Base-by-base conservation (phyloP, 2,329 filamentous ascomycete species). In the Pseudocercospora cruenta region DNA sequence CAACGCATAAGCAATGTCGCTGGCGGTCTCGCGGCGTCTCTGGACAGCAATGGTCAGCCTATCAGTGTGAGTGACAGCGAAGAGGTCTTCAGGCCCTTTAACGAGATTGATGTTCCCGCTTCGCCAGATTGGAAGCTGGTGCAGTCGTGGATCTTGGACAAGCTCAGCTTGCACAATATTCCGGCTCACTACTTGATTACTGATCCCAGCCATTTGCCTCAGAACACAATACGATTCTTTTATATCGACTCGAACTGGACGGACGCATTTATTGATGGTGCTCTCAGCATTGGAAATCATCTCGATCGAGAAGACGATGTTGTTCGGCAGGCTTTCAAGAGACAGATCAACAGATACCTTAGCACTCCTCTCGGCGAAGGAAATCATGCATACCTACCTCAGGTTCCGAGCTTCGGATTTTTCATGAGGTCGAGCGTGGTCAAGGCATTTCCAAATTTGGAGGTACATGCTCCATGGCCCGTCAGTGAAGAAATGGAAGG, bases 201-300 rank as follows among this genome's bases (percentile, higher is more conserved):
- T 1, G 63, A 68, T 28, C 54, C 60, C 14, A 14, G n/a, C 2
- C 19, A 47, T 31, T 21, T 68, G 24, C 66, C 55, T 1, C 63
- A 54, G 3, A 64, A 68, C 6, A 22, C 60, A 6, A 47, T 67
- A 10, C 49, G 65, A n/a, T 59, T 62, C 58, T 67, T 67, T n/a
- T 49, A 66, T 57, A 63, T 66, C 28, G 66, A 68, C 49, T 28
- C 22, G 3, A 64, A 57, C 22, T 68, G 63, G 63, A 57, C 62
- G 9, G 66, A 66, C 26, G 47, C 60, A 19, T 60, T 64, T 16
- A 51, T 68, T n/a, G 66, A 68, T 47, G 66, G 66, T 3, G 66
- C 66, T 14, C 57, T 68, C 16, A 63, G 63, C 26, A 54, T 66
- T 4, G 66, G 55, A 7, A 67, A 67, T 12, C 65, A 67, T 33